Conservation (phyloP, 495 filamentous ascomycete species). For the Podospora sp. region DNA sequence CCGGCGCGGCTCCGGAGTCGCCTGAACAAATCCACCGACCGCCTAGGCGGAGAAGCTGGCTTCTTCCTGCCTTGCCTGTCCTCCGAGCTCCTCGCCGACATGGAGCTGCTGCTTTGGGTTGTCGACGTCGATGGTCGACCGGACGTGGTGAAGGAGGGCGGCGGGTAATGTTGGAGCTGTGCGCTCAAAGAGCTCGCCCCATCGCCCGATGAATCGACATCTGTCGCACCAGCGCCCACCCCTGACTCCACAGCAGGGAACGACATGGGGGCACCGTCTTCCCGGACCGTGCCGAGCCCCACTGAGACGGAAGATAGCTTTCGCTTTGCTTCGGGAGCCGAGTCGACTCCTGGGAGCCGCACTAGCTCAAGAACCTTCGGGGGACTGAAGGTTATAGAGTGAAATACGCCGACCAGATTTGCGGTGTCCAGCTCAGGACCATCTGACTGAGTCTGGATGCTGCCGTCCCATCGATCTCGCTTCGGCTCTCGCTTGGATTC, state of each 20-base stretch:
- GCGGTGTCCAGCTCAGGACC: neutral
- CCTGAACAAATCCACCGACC: neutral
- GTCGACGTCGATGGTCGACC: slow-evolving; percentile 8
- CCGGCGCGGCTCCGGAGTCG: neutral
- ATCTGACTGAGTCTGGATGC: neutral
- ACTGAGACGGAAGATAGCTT: neutral
- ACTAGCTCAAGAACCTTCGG: neutral
- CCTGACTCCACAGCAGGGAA: neutral
- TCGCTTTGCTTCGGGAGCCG: neutral
- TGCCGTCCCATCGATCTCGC: neutral
- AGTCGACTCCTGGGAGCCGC: neutral
- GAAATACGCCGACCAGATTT: neutral
- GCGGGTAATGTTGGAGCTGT: neutral
- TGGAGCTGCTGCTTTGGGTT: slow-evolving; percentile 1
- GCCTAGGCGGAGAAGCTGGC: neutral
- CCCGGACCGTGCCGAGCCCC: neutral
- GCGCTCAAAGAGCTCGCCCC: neutral
- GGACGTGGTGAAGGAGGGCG: neutral
- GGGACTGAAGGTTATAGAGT: neutral
- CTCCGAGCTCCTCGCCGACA: neutral
- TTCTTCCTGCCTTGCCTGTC: neutral
- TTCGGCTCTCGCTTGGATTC: neutral
- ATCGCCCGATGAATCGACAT: neutral
- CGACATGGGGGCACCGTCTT: neutral
- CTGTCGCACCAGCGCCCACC: neutral